Evolutionary conservation across 2,329 filamentous ascomycete species (phyloP), one percentile per base, ranked within the genome.

Genomic region (Fusarium poae): DNA sequence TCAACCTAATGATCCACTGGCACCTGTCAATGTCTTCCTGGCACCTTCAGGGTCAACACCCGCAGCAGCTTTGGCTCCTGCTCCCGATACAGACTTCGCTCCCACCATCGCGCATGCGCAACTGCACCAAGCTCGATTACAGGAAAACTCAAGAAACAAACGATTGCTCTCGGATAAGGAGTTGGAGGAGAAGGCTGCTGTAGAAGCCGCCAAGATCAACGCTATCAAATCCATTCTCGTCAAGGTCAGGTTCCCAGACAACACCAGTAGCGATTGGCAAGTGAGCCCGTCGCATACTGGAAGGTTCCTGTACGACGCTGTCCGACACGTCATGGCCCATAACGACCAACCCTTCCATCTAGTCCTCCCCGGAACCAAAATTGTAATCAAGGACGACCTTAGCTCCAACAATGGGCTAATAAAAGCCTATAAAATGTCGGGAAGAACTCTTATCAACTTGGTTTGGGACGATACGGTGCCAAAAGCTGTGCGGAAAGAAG

Each of bases 221-320:
- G 85, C 86, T 7, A 85, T 94, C 63, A 88, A 86, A 51, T 87
- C 88, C 32, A 87, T 97, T 32, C 85, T 88, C 29, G 85, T 98
- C 67, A 93, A 92, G 68, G 87, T 97, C 49, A 91, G 94, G 27
- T 94, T 97, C 72, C 95, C 95, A 0, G 94, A 98, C 76, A 92
- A 94, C 72, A 92, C 89, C 59, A 89, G 90, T 54, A 88, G 94
- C 32, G 88, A 93, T 52, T 90, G 90, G 80, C 86, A 84, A n/a
- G 89, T 97, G 70, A 85, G 84, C 2, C 88, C 88, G 21, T 77
- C 82, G 2, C 90, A 94, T 54, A 93, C 92, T 0, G 91, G 90
- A 2, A 83, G 85, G 5, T 86, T 87, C 51, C 82, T 99, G 3
- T 93, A 98, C 79, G 82, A 84, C 16, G 93, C 91, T 68, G 92